Base-by-base conservation (phyloP, 495 filamentous ascomycete genomes). In the Penicillium diatomitis region DNA sequence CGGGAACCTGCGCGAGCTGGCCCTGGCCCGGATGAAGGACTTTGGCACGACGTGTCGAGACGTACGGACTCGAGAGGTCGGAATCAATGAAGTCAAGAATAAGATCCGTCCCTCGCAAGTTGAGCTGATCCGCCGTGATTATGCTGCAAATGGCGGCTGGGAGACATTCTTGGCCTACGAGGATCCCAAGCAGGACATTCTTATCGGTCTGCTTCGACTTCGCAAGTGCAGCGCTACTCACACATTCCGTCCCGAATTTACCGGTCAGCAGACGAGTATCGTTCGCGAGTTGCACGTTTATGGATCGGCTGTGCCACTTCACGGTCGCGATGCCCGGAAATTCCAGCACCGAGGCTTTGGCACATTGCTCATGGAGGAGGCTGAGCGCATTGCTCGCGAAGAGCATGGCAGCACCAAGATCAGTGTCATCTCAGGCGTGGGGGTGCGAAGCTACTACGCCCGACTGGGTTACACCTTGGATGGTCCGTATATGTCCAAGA, bases 341-440 rank as follows among this genome's bases (percentile, higher is more conserved):
- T 97, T 96, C 70, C 92, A 98, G 72, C 92, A 98, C 69, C 94
- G 95, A 61, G 92, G 92, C 0, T 98, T 94, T 57, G 92, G 92
- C 29, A 97, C 94, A 3, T 65, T 98, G 48, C 58, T 98, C 46
- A 98, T 98, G 92, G 92, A 97, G 64, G 90, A 96, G 70, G 92
- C 92, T 1, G 94, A 98, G 68, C 76, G 88, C 39, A 97, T 98
- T 54, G 91, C 92, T 0, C 78, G 88, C 39, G 83, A 95, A 46
- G 92, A 98, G 67, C 92, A 98, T 58, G 84, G 88, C 3, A 96
- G 90, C 58, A 72, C 68, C 34, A 98, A 98, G 77, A 94, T 98
- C 46, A 86, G 84, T 61, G 90, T 98, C 42, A 98, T 98, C 46
- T 92, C 86, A 28, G 92, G 92, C 8, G 89, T 98, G 41, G 92